Evolutionary conservation across 768 basidiomycete genomes (phyloP).

Genomic region (Russula dissimulans): DNA sequence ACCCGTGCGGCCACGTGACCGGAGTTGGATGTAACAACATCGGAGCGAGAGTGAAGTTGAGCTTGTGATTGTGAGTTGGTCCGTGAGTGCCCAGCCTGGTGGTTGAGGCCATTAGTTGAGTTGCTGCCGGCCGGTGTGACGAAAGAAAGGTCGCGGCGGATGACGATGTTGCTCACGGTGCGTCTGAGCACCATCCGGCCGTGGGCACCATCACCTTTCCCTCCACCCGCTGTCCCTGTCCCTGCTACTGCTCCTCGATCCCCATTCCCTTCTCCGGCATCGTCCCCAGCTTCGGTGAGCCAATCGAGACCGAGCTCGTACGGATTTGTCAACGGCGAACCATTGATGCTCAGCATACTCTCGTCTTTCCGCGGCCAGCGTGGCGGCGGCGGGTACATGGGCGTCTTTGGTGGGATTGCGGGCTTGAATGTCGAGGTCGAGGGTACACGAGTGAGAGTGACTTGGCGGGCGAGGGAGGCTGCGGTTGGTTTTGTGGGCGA

Average conservation of each 20-base stretch:
- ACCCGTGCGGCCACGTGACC: slow-evolving; percentile 47
- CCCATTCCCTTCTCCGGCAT: no score
- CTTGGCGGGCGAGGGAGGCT: slow-evolving; percentile 24
- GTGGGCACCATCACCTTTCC: not conserved
- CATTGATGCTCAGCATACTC: slow-evolving; percentile 72
- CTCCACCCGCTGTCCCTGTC: not conserved
- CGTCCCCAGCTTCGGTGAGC: slow-evolving; percentile 31
- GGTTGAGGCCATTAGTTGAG: slow-evolving; percentile 4
- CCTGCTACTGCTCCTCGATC: not conserved
- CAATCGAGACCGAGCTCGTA: slow-evolving; percentile 56
- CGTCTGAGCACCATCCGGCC: slow-evolving; percentile 23
- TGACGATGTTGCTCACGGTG: slow-evolving; percentile 49
- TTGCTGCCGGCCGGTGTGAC: slow-evolving; percentile 23
- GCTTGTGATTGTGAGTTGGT: slow-evolving; percentile 31
- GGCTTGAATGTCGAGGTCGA: slow-evolving; percentile 69
- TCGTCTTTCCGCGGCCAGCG: slow-evolving; percentile 69
- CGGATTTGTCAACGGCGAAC: slow-evolving; percentile 74
- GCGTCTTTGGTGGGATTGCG: slow-evolving; percentile 46
- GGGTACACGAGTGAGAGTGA: slow-evolving; percentile 29
- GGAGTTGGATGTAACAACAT: slow-evolving; percentile 14
- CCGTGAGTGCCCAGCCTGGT: slow-evolving; percentile 34
- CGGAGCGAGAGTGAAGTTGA: slow-evolving; percentile 20
- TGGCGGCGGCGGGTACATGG: slow-evolving; percentile 49
- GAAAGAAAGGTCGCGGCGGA: slow-evolving; percentile 48
- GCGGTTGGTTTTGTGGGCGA: slow-evolving; percentile 44